Conservation (phyloP, 352 stramenopile species). For the Globisporangium alternatum region DNA sequence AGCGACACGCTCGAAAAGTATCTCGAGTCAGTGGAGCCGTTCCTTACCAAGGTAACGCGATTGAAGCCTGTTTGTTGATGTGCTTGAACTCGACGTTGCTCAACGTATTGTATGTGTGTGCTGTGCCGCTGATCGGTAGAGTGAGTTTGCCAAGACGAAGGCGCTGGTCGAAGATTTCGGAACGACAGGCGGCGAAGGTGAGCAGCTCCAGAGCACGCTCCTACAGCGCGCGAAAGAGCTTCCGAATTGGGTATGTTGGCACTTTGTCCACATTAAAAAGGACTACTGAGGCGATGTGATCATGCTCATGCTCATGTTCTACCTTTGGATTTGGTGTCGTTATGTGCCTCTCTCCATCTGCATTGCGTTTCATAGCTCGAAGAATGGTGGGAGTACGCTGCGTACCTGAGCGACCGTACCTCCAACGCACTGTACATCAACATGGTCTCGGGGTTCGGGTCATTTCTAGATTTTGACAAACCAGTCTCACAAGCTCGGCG, state of each 20-base stretch:
- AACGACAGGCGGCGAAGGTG: slow-evolving; percentile 40
- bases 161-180: slow-evolving; percentile 46
- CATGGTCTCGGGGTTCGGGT: slow-evolving; percentile 95
- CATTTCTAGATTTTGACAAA: slow-evolving; percentile 83
- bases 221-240: slow-evolving; percentile 37
- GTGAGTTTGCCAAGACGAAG: slow-evolving; percentile 36
- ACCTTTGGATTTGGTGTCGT: not conserved
- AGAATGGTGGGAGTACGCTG: slow-evolving; percentile 93
- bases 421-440: slow-evolving; percentile 92
- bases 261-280: not conserved
- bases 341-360: not conserved
- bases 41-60: slow-evolving; percentile 37
- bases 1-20: slow-evolving; percentile 86
- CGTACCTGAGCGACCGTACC: slow-evolving; percentile 66
- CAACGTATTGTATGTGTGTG: slow-evolving; percentile 5
- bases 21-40: slow-evolving; percentile 60
- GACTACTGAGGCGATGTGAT: not conserved
- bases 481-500: slow-evolving; percentile 53
- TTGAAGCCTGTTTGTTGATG: not conserved
- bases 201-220: slow-evolving; percentile 48
- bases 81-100: not conserved
- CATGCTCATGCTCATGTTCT: not conserved
- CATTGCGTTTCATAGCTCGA: slow-evolving; percentile 35
- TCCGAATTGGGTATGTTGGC: slow-evolving; percentile 50
- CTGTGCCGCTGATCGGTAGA: slow-evolving; percentile 24